These are phyloP conservation scores for Aphanomyces euteiches DNA, from an alignment of 352 stramenopile genomes.

Conservation along the genomic window DNA sequence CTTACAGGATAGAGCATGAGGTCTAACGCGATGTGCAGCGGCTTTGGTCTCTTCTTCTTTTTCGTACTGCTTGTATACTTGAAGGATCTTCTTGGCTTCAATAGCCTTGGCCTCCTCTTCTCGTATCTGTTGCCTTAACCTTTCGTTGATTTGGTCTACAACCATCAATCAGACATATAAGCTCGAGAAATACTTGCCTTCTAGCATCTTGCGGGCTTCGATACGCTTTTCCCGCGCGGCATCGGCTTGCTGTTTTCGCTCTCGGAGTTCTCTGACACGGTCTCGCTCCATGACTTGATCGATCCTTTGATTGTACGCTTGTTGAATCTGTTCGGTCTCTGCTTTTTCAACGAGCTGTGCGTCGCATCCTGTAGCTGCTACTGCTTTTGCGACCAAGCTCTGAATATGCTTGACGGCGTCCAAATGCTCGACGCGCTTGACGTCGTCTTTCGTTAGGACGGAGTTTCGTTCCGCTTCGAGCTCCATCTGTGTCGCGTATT, in stretches of 20 bases:
- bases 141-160: slow-evolving; percentile 55
- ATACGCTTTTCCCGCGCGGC: slow-evolving; percentile 48
- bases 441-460: slow-evolving; percentile 59
- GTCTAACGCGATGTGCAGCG: slow-evolving; percentile 31
- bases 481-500: slow-evolving; percentile 69
- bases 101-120: slow-evolving; percentile 75
- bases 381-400: slow-evolving; percentile 57
- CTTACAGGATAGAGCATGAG: too few relatives aligned
- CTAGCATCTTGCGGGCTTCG: slow-evolving; percentile 60
- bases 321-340: slow-evolving; percentile 44
- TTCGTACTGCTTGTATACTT: slow-evolving; percentile 80
- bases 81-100: slow-evolving; percentile 73
- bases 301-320: slow-evolving; percentile 60
- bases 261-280: slow-evolving; percentile 48
- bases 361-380: slow-evolving; percentile 63
- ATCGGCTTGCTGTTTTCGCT: slow-evolving; percentile 44
- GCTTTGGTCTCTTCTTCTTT: slow-evolving; percentile 54
- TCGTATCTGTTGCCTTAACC: slow-evolving; percentile 62
- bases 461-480: slow-evolving; percentile 59
- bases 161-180: background rate
- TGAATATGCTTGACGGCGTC: slow-evolving; percentile 64
- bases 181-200: slow-evolving; percentile 31
- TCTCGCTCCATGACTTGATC: slow-evolving; percentile 73
- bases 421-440: slow-evolving; percentile 56
- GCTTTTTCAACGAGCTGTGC: slow-evolving; percentile 42